Evolutionary conservation across 768 basidiomycete species (phyloP).

Genomic region (Termitomyces sp.): DNA sequence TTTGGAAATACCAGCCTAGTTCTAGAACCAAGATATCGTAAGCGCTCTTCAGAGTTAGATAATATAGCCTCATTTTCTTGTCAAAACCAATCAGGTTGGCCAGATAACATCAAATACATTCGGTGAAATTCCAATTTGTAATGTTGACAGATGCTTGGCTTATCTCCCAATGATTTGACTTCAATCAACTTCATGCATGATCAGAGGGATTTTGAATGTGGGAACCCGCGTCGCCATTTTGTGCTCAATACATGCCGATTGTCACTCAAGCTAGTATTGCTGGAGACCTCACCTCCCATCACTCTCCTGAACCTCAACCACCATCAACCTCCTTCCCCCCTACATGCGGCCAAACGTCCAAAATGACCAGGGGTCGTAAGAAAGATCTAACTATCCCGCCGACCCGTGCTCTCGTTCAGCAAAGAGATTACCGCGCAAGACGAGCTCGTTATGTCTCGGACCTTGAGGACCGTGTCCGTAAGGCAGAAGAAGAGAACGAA

Average conservation of each 20-base stretch:
- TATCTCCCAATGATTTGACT: conserved; percentile 18
- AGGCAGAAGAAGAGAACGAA: conserved; percentile 49
- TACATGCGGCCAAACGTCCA: conserved; percentile 10
- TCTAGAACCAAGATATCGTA: neutral
- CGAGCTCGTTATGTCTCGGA: conserved; percentile 51
- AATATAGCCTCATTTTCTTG: neutral
- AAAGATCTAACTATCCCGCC: conserved; percentile 58
- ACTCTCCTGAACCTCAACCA: conserved; percentile 7
- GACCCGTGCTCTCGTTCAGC: conserved; percentile 52
- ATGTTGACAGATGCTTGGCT: conserved; percentile 7
- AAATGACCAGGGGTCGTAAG: conserved; percentile 62
- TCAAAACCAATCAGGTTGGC: conserved; percentile 4
- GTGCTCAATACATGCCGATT: conserved; percentile 30
- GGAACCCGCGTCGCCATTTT: conserved; percentile 19
- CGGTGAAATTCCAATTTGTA: neutral
- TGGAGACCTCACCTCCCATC: conserved; percentile 7
- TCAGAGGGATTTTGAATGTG: conserved; percentile 19
- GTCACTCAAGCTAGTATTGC: conserved; percentile 16
- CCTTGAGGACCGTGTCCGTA: conserved; percentile 49
- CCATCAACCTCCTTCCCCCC: conserved; percentile 8
- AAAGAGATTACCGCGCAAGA: conserved; percentile 60
- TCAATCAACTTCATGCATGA: conserved; percentile 19
- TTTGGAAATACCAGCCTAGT: conserved; percentile 7
- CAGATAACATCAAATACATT: neutral
- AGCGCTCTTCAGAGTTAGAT: neutral